Percentiles rank a stretch among this genome's conserved stretches.
Conservation (phyloP, 1,284 basidiomycete genomes). For the Boletellus deceptivus region DNA sequence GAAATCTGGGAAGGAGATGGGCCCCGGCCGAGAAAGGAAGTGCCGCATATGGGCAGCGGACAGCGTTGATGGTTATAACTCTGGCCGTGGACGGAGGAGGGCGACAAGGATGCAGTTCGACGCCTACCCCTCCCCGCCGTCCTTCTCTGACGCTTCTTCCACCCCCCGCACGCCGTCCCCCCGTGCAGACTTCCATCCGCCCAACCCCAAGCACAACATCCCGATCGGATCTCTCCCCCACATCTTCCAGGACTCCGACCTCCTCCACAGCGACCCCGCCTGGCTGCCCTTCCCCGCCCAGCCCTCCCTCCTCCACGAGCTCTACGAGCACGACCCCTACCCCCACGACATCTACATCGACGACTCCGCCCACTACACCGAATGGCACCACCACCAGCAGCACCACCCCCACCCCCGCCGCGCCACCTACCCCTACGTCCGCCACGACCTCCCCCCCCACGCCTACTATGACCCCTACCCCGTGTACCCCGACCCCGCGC, state of each 20-base stretch:
- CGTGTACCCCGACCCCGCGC: constrained; percentile 26
- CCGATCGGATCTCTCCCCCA: constrained; percentile 50
- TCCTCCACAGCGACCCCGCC: constrained; percentile 35
- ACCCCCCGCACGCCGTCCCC: constrained; percentile 72
- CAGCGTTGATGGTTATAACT: constrained; percentile 37
- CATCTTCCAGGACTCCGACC: constrained; percentile 47
- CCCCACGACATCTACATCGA: constrained; percentile 35
- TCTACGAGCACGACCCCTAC: constrained; percentile 62
- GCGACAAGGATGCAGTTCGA: constrained; percentile 60
- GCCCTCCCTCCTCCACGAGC: constrained; percentile 63
- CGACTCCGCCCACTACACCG: constrained; percentile 38
- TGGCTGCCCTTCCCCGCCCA: constrained; percentile 37
- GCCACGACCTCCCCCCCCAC: constrained; percentile 54
- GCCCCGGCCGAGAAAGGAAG: constrained; percentile 20
- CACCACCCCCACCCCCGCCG: constrained; percentile 46
- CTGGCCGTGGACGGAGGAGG: constrained; percentile 13
- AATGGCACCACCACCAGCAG: constrained; percentile 38
- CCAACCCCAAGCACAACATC: constrained; percentile 39
- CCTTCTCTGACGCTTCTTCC: constrained; percentile 53
- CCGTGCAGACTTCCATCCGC: constrained; percentile 39
- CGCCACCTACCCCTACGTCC: constrained; percentile 70
- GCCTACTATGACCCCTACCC: constrained; percentile 32
- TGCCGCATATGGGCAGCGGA: constrained; percentile 21
- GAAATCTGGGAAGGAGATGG: constrained; percentile 38
- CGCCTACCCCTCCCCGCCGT: constrained; percentile 51